Base-by-base conservation (phyloP, 2,329 filamentous ascomycete species). In the Corynespora cassiicola region DNA sequence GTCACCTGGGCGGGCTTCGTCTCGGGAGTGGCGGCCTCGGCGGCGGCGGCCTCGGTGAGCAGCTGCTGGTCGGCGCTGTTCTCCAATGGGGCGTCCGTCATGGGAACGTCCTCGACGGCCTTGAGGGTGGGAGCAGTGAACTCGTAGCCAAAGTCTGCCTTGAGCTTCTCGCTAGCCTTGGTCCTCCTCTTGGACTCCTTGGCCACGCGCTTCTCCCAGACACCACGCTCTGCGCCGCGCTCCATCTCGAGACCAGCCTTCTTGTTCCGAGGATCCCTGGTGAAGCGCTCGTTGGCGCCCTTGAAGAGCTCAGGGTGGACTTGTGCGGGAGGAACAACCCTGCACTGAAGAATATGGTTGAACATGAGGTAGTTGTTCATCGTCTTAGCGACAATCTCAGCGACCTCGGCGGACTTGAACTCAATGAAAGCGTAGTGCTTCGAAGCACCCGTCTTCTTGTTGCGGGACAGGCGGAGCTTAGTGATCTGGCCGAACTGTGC, bases 291-390 rank as follows among this genome's bases (percentile, higher is more conserved):
- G 70, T 95, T 92, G 59, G 90, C 89, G 23, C 90, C 90, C 73
- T 94, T 90, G 82, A 90, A 97, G 36, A 96, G 75, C 46, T 89
- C 79, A 16, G 84, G 79, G 65, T 95, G 89, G 27, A 96, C 75
- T 63, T 91, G 84, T 45, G 88, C 88, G 40, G 82, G 75, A 4
- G 88, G 82, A 4, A 96, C 80, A 16, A 84, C 75, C 65, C 89
- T 88, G 71, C 91, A 92, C 71, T 95, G 92, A 55, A 99, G 77
- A 47, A 97, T 87, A 67, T 96, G 92, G 5, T 90, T 89, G 68
- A 96, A 97, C 63, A 99, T 80, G 24, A 97, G 82, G 71, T 99
- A 99, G 73, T 91, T 95, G 77, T 96, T 84, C 94, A 99, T 99
- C 15, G 94, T 96, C 73, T 90, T 88, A 32, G 89, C 86, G 19